These are phyloP conservation scores for Wickerhamomyces xylosicus DNA, from an alignment of 805 yeast genomes.

Conservation along the genomic window DNA sequence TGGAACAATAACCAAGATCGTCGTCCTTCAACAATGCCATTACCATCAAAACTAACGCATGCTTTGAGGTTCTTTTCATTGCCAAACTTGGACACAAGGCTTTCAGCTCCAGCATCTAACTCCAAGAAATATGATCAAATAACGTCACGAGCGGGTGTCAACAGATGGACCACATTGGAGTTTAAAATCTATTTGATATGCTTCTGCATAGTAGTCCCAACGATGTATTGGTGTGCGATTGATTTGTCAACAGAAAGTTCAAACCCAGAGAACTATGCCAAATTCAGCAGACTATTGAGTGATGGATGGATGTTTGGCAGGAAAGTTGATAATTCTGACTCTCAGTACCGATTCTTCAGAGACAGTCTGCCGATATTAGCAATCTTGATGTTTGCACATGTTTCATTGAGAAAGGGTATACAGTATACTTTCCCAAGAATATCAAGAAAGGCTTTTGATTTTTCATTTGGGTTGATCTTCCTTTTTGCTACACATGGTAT, in stretches of 20 bases:
- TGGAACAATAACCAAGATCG: no score
- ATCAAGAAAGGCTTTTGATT: slow-evolving; percentile 56
- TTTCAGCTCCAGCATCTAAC: slow-evolving; percentile 24
- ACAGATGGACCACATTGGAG: slow-evolving; percentile 73
- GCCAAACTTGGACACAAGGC: slow-evolving; percentile 32
- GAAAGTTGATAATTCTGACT: slow-evolving; percentile 86
- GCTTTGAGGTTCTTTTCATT: slow-evolving; percentile 30
- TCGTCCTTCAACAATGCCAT: no score
- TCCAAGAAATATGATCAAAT: slow-evolving; percentile 17
- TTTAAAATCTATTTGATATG: slow-evolving; percentile 57
- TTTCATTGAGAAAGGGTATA: slow-evolving; percentile 31
- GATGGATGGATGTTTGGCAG: slow-evolving; percentile 89
- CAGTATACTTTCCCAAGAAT: slow-evolving; percentile 15
- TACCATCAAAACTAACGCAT: no score
- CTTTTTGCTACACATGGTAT: slow-evolving; percentile 73
- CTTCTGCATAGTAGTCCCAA: slow-evolving; percentile 65
- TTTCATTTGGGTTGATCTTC: slow-evolving; percentile 59
- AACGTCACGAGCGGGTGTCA: slow-evolving; percentile 10
- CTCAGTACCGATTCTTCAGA: slow-evolving; percentile 81
- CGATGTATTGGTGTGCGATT: slow-evolving; percentile 75
- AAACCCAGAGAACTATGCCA: slow-evolving; percentile 64
- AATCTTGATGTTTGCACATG: slow-evolving; percentile 47
- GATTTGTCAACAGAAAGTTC: slow-evolving; percentile 67
- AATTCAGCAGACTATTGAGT: slow-evolving; percentile 48
- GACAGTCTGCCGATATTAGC: slow-evolving; percentile 59